These are phyloP conservation scores for Lipomyces japonicus DNA, from an alignment of 805 yeast genomes.

Conservation along the genomic window DNA sequence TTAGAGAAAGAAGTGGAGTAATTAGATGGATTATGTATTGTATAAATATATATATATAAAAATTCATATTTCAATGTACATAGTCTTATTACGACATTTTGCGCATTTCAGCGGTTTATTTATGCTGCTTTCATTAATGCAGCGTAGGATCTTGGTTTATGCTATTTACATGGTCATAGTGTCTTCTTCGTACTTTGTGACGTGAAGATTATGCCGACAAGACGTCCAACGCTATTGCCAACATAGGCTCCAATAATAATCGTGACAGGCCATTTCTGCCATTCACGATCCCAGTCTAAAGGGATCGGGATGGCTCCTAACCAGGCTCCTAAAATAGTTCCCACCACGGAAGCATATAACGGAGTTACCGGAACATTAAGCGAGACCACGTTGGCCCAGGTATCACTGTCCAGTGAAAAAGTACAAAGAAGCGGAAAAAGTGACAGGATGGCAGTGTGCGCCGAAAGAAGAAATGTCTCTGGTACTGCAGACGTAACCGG, in stretches of 20 bases:
- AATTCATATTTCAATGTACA: background rate
- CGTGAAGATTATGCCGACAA: slow-evolving; percentile 34
- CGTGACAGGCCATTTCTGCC: slow-evolving; percentile 97
- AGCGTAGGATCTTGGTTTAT: too few species aligned
- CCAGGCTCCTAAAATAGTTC: slow-evolving; percentile 72
- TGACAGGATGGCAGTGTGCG: slow-evolving; percentile 57
- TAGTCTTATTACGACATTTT: background rate
- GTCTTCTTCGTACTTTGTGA: too few species aligned
- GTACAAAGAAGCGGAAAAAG: slow-evolving; percentile 61
- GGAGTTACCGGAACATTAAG: slow-evolving; percentile 35
- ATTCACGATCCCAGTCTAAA: slow-evolving; percentile 93
- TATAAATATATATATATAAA: background rate
- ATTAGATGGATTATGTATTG: background rate
- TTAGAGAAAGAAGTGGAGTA: background rate
- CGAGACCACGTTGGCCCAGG: slow-evolving; percentile 41
- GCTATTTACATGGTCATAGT: too few species aligned
- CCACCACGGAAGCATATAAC: slow-evolving; percentile 43
- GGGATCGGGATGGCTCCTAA: slow-evolving; percentile 91
- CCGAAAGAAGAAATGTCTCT: slow-evolving; percentile 59
- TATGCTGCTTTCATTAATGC: too few species aligned
- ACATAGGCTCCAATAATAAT: slow-evolving; percentile 69
- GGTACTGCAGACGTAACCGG: slow-evolving; percentile 54
- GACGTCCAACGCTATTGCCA: slow-evolving; percentile 66
- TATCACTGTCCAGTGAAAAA: slow-evolving; percentile 50
- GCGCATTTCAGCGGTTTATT: background rate